phyloP scores from a whole-genome alignment of 768 basidiomycete genomes.

The Suillus spraguei region DNA sequence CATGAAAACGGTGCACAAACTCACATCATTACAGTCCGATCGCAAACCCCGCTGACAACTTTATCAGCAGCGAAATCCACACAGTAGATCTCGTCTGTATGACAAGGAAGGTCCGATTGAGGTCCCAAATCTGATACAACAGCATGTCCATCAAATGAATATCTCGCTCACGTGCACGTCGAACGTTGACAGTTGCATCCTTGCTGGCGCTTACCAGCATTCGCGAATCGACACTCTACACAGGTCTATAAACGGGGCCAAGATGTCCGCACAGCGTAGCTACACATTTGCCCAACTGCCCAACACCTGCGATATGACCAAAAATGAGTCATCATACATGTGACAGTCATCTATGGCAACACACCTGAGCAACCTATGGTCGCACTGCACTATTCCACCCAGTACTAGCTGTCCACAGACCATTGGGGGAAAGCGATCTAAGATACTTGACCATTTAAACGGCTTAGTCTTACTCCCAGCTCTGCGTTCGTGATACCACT shows the following conservation, averaged over 20 bases:
- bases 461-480: constrained; percentile 59
- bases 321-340: neutral
- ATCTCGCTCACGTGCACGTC: neutral
- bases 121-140: constrained; percentile 83
- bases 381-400: constrained; percentile 91
- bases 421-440: constrained; percentile 94
- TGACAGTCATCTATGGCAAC: constrained; percentile 39
- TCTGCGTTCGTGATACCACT: constrained; percentile 48
- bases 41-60: constrained; percentile 95
- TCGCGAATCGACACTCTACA: constrained; percentile 98
- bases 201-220: constrained; percentile 94
- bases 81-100: constrained; percentile 98
- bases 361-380: constrained; percentile 77
- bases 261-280: constrained; percentile 92
- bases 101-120: constrained; percentile 94
- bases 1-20: constrained; percentile 29
- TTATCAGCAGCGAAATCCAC: constrained; percentile 99
- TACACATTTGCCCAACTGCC: constrained; percentile 81
- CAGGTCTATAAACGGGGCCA: constrained; percentile 89
- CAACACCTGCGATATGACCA: constrained; percentile 26
- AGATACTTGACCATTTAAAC: constrained; percentile 90
- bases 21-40: constrained; percentile 91
- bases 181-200: constrained; percentile 92
- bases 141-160: neutral
- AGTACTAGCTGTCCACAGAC: constrained; percentile 85